These are phyloP conservation scores for Sindora glabra DNA, from an alignment of 306 rosid species.

Conservation along the genomic window DNA sequence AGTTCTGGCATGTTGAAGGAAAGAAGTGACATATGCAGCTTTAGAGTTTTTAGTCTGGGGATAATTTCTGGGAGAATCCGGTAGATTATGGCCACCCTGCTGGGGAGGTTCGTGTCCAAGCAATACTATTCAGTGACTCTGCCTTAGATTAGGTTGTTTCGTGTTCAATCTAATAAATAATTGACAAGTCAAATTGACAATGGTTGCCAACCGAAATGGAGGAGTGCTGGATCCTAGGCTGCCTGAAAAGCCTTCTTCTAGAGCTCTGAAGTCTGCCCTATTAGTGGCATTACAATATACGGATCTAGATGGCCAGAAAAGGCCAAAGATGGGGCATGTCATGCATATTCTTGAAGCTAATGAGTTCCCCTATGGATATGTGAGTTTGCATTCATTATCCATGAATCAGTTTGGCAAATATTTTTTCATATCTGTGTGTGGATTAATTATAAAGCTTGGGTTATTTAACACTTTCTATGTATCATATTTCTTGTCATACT, in stretches of 20 bases:
- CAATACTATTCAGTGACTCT: background rate
- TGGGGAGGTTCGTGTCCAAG: constrained; percentile 40
- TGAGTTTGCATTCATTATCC: constrained; percentile 29
- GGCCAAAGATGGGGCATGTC: constrained; percentile 60
- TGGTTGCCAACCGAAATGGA: constrained; percentile 55
- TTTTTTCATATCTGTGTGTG: no score
- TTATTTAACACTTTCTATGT: no score
- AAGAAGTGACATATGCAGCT: constrained; percentile 57
- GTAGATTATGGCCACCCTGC: constrained; percentile 50
- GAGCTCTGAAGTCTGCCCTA: constrained; percentile 56
- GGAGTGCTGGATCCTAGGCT: constrained; percentile 51
- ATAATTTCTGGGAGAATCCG: constrained; percentile 55
- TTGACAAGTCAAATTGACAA: constrained; percentile 13
- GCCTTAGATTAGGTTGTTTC: no score
- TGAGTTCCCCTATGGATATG: constrained; percentile 59
- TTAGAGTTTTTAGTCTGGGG: constrained; percentile 59
- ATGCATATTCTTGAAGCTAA: constrained; percentile 64
- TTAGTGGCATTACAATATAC: constrained; percentile 53
- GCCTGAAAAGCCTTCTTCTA: constrained; percentile 51
- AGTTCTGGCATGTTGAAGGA: constrained; percentile 65
- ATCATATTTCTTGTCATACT: no score
- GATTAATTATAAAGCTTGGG: no score
- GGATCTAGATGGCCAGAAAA: constrained; percentile 52
- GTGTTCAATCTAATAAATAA: background rate
- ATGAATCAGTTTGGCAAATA: no score